Evolutionary conservation across 345 rosid species (phyloP), one percentile per base, ranked within the genome.

Genomic region (Rubroshorea leprosula): DNA sequence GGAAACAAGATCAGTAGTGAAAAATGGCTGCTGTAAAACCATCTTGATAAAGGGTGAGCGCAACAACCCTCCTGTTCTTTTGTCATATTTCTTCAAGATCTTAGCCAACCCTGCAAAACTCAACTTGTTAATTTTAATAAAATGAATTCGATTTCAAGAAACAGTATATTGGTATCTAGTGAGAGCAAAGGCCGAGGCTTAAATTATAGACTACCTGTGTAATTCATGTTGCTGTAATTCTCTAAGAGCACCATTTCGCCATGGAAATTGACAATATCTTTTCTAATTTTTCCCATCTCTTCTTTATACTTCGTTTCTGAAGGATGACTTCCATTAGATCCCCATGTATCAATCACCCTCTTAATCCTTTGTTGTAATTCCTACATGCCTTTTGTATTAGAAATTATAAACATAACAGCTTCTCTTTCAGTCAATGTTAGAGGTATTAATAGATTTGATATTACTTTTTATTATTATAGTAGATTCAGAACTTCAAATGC

Each of bases 1-100:
- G 1, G 96, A 84, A 0, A 92, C 69, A 2, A 82, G 74, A 67
- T 91, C 98, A 0, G 90, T 88, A 0, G 78, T 88, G 73, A 91
- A 88, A 64, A 88, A 88, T 0, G 96, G 95, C 11, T 91, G 90
- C 53, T 60, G 63, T 55, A 84, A 23, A 62, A 88, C 96, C 44
- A 74, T 82, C 46, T 86, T 86, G 1, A 91, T 88, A 66, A 79
- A 88, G 6, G 83, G 74, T 57, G 78, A 67, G 43, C 96, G 71
- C 58, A 91, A 27, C 27, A 75, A 48, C 0, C 83, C 76, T 5
- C 95, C 76, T 0, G 79, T 91, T 72, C 76, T 67, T 80, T 88
- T 91, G 72, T 91, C 98, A 44, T 86, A 91, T 64, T 91, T 91
- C 83, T 91, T 91, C 78, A 88, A 17, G 27, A 91, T 91, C 85